Base-by-base conservation (phyloP, 1,284 basidiomycete genomes). In the Pseudozyma hubeiensis region DNA sequence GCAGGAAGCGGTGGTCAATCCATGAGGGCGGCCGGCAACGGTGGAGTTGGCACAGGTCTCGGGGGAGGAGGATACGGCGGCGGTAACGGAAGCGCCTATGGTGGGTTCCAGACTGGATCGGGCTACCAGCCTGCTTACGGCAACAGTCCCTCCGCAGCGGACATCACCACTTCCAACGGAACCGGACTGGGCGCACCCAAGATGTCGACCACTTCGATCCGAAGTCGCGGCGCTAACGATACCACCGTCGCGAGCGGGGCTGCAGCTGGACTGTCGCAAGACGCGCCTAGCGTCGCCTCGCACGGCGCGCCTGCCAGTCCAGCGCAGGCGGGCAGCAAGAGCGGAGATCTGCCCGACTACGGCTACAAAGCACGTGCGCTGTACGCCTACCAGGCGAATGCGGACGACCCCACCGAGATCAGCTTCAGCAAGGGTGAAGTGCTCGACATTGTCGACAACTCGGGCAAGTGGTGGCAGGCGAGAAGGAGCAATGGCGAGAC, bases 401-500 rank as follows among this genome's bases (percentile, higher is more conserved):
- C 92, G 17, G 94, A 98, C 72, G 96, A 99, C 85, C 93, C 95
- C 9, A 97, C 93, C 81, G 97, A 99, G 86, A 92, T 99, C 52
- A 93, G 92, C 47, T 98, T 99, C 85, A 84, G 87, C 60, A 98
- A 98, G 85, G 94, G 94, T 54, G 96, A 99, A 83, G 88, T 94
- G 44, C 89, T 99, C 73, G 94, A 98, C 64, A 93, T 99, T 70
- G 86, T 96, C 54, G 97, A 99, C 86, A 95, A 93, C 85, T 89
- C 91, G 77, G 86, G 85, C 69, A 85, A 85, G 71, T 84, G 85
- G 85, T 98, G 93, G 93, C 93, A 96, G 85, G 94, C 94, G 47
- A 90, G 88, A 81, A 97, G 93, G 85, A 84, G 88, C 14, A 91
- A 93, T 81, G 96, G 94, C 52, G 87, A 89, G 64, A 87, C 90